These are phyloP conservation scores for Leccinum olivaceopallidum DNA, from an alignment of 768 basidiomycete species.

Conservation along the genomic window DNA sequence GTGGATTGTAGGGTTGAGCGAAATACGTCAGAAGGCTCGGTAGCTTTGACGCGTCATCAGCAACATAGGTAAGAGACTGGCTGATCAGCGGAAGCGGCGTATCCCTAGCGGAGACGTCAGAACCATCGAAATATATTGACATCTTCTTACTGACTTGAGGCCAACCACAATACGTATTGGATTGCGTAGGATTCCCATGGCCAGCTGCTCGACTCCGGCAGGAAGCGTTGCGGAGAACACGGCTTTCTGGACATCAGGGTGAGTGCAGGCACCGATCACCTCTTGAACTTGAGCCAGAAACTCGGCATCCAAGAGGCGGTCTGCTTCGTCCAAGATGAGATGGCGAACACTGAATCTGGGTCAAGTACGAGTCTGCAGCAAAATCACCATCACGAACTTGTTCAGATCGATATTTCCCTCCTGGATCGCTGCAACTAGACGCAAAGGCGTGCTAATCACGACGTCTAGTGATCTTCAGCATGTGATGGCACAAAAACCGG, in stretches of 20 bases:
- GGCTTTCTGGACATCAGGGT: constrained; percentile 73
- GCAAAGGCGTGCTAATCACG: constrained; percentile 89
- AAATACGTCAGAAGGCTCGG: constrained; percentile 84
- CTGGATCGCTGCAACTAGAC: constrained; percentile 80
- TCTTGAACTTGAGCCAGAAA: constrained; percentile 90
- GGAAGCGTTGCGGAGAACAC: constrained; percentile 97
- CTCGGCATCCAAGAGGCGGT: constrained; percentile 86
- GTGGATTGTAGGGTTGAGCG: constrained; percentile 82
- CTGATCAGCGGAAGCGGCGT: constrained; percentile 89
- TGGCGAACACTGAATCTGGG: constrained; percentile 66
- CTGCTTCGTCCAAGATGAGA: constrained; percentile 87
- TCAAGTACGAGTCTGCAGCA: constrained; percentile 9
- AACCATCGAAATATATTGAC: constrained; percentile 1
- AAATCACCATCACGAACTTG: constrained; percentile 55
- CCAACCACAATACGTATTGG: constrained; percentile 96
- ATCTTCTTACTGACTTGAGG: constrained; percentile 65
- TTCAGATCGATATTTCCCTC: constrained; percentile 62
- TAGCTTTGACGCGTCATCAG: constrained; percentile 92
- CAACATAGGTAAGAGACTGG: constrained; percentile 89
- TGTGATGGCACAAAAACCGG: not conserved
- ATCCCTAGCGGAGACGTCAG: constrained; percentile 56
- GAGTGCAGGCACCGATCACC: constrained; percentile 75
- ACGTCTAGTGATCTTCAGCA: constrained; percentile 57
- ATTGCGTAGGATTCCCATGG: constrained; percentile 80
- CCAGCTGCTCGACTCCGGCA: constrained; percentile 81